Evolutionary conservation across 805 yeast species (phyloP).

Genomic region (Priceomyces carsonii): DNA sequence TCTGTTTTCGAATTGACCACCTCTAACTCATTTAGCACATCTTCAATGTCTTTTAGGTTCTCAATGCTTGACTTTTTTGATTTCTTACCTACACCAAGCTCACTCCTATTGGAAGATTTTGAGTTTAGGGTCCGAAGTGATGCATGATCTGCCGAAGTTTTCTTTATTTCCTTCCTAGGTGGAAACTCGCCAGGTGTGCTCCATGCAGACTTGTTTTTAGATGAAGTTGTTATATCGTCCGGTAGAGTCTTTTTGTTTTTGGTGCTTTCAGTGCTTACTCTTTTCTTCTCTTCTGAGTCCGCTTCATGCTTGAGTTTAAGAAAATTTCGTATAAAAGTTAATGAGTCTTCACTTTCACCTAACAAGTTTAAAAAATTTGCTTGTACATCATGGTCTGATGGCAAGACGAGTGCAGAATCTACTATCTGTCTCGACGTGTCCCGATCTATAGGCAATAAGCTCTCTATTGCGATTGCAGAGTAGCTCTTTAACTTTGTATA

Average conservation of each 20-base stretch:
- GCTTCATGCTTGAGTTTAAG: conserved; percentile 38
- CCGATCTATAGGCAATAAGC: conserved; percentile 57
- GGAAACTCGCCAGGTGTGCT: too few relatives aligned
- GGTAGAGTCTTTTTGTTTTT: conserved; percentile 1
- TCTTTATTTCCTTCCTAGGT: too few relatives aligned
- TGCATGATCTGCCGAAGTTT: too few relatives aligned
- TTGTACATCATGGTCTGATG: conserved; percentile 48
- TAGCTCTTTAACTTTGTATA: conserved; percentile 22
- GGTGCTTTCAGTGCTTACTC: conserved; percentile 2
- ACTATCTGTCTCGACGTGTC: conserved; percentile 57
- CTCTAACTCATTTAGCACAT: conserved; percentile 57
- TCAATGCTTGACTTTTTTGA: conserved; percentile 50
- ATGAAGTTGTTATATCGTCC: not conserved
- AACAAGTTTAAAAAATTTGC: conserved; percentile 55
- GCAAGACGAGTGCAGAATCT: conserved; percentile 49
- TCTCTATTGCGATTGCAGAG: conserved; percentile 25
- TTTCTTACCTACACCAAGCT: too few relatives aligned
- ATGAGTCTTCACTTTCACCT: conserved; percentile 57
- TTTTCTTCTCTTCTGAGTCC: conserved; percentile 5
- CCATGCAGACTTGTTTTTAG: too few relatives aligned
- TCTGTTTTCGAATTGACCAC: conserved; percentile 8
- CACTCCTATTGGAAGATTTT: too few relatives aligned
- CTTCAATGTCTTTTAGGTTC: conserved; percentile 64
- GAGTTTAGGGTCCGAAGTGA: too few relatives aligned
- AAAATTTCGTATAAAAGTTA: conserved; percentile 48